A percentile compares a stretch with the other conserved stretches of the same genome.
phyloP scores from a whole-genome alignment of 306 rosid genomes.

The Inga oerstediana region DNA sequence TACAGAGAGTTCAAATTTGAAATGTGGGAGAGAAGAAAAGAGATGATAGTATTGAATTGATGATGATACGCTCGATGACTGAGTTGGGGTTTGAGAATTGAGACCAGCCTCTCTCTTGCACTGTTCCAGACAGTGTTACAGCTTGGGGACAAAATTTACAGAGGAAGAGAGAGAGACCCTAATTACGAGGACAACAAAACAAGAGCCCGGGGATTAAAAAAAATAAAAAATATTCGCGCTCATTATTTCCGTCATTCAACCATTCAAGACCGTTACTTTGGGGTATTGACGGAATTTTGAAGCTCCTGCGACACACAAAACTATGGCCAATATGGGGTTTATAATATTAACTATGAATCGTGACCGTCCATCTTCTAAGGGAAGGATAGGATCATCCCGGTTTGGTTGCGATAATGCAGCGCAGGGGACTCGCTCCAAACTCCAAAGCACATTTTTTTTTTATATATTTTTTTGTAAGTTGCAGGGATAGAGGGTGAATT shows the following conservation, averaged over 20 bases:
- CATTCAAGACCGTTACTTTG: conserved; percentile 28
- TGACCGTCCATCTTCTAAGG: not conserved
- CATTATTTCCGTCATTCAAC: not conserved
- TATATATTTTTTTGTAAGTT: too few species aligned
- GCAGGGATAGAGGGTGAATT: not conserved
- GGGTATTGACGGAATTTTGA: not conserved
- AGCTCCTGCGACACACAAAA: not conserved
- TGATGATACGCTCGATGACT: conserved; percentile 35
- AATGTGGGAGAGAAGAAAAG: conserved; percentile 32
- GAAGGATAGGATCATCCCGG: not conserved
- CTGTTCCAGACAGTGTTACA: conserved; percentile 52
- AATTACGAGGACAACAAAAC: conserved; percentile 59
- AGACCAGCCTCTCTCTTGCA: conserved; percentile 43
- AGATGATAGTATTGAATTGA: not conserved
- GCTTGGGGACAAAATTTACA: conserved; percentile 50
- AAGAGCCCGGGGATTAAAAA: conserved; percentile 29
- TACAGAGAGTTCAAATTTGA: conserved; percentile 54
- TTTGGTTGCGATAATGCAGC: not conserved
- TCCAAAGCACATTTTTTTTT: not conserved
- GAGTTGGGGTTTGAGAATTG: conserved; percentile 42
- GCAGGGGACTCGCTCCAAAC: conserved; percentile 1
- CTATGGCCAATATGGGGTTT: not conserved
- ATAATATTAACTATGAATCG: not conserved
- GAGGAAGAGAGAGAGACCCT: conserved; percentile 27
- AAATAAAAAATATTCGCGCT: not conserved